Evolutionary conservation across 371 early-diverging fungal species (phyloP).

Genomic region (Rhizomucor miehei): DNA sequence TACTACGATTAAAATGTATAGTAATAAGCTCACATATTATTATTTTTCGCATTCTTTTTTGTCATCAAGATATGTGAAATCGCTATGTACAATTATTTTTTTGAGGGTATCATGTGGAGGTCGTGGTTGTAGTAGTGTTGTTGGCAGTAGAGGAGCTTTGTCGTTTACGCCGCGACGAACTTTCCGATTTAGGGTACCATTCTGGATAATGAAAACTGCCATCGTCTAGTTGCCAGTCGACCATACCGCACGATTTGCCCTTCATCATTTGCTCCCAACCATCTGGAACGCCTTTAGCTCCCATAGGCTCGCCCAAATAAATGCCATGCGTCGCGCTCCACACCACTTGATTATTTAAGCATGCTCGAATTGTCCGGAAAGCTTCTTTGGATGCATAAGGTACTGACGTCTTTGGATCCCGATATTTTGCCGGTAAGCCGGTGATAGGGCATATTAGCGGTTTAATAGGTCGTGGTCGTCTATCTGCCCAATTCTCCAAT

Average conservation of each 20-base stretch:
- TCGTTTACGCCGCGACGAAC: too few species aligned
- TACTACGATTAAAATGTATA: too few species aligned
- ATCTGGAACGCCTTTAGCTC: conserved; percentile 40
- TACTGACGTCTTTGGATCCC: conserved; percentile 57
- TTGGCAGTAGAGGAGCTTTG: too few species aligned
- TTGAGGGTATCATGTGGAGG: too few species aligned
- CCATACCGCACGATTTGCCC: conserved; percentile 6
- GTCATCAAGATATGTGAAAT: too few species aligned
- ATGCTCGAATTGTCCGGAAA: conserved; percentile 43
- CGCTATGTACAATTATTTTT: too few species aligned
- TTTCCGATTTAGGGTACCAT: conserved; percentile 2
- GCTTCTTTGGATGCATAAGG: conserved; percentile 68
- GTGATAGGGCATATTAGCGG: conserved; percentile 61
- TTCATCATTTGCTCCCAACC: conserved; percentile 24
- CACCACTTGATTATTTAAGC: conserved; percentile 28
- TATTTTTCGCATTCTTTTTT: too few species aligned
- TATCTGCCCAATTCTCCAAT: conserved; percentile 29
- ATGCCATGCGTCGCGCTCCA: conserved; percentile 42
- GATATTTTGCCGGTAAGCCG: conserved; percentile 64
- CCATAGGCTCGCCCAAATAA: conserved; percentile 27
- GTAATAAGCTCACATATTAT: too few species aligned
- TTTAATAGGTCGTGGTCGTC: conserved; percentile 28
- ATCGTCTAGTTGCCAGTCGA: conserved; percentile 3
- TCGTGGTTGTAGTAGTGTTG: too few species aligned
- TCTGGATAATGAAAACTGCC: conserved; percentile 5